Evolutionary conservation across 371 early-diverging fungal species (phyloP).

Genomic region (Rhizomucor miehei): DNA sequence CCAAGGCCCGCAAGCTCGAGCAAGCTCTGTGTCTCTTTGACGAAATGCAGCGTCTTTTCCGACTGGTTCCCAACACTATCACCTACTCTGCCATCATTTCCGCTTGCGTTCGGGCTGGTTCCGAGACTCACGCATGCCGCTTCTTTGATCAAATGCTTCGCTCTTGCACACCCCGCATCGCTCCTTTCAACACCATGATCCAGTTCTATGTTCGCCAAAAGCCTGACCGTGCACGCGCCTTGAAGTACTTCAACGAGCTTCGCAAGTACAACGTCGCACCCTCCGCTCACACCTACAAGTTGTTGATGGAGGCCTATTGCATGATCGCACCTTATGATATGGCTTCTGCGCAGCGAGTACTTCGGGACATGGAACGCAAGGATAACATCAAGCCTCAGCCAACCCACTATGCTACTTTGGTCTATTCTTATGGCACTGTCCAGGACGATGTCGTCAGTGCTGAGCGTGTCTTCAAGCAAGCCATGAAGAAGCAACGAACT

Average conservation of each 20-base stretch:
- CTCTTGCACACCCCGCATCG: conserved; percentile 45
- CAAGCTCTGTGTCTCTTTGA: conserved; percentile 53
- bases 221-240: conserved; percentile 50
- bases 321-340: conserved; percentile 59
- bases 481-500: conserved; percentile 16
- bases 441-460: conserved; percentile 51
- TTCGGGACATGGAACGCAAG: conserved; percentile 44
- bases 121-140: conserved; percentile 47
- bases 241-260: conserved; percentile 52
- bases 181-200: conserved; percentile 65
- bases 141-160: conserved; percentile 53
- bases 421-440: conserved; percentile 59
- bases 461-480: conserved; percentile 45
- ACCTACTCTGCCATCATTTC: conserved; percentile 64
- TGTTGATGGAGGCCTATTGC: conserved; percentile 60
- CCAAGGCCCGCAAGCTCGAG: conserved; percentile 63
- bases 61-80: conserved; percentile 53
- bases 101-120: conserved; percentile 60
- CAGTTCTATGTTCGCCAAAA: conserved; percentile 64
- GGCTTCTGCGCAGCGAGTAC: conserved; percentile 51
- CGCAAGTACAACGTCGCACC: conserved; percentile 47
- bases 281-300: conserved; percentile 58
- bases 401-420: conserved; percentile 58
- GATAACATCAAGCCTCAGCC: conserved; percentile 49
- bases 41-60: conserved; percentile 52